Conservation (phyloP, 495 filamentous ascomycete species). For the Aspergillus cristatus region DNA sequence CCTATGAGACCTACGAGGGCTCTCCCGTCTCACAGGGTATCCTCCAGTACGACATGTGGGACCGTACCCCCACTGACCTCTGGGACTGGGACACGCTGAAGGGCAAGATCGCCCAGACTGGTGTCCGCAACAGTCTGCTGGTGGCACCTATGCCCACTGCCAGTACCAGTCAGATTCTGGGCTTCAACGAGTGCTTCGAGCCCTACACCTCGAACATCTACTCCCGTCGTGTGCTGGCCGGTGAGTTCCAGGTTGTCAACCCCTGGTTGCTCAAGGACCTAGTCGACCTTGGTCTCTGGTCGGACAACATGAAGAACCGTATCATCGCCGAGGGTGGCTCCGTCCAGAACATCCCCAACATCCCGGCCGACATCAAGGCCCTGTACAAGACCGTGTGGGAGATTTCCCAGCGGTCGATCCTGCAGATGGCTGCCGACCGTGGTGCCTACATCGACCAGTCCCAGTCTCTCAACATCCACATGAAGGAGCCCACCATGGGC, state of each 20-base stretch:
- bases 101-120: slow-evolving; percentile 79
- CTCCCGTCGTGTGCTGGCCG: slow-evolving; percentile 92
- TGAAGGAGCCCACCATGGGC: slow-evolving; percentile 98
- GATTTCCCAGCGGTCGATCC: slow-evolving; percentile 89
- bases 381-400: slow-evolving; percentile 99
- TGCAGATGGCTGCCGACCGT: slow-evolving; percentile 97
- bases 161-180: slow-evolving; percentile 90
- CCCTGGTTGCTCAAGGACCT: slow-evolving; percentile 97
- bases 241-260: slow-evolving; percentile 99
- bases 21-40: slow-evolving; percentile 92
- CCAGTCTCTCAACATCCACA: slow-evolving; percentile 97
- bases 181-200: slow-evolving; percentile 99
- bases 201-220: slow-evolving; percentile 99
- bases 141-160: slow-evolving; percentile 98
- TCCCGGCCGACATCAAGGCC: slow-evolving; percentile 89
- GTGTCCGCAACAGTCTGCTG: slow-evolving; percentile 88
- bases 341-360: slow-evolving; percentile 93
- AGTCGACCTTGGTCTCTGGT: slow-evolving; percentile 96
- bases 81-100: slow-evolving; percentile 95
- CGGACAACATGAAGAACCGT: slow-evolving; percentile 99
- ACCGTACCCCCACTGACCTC: slow-evolving; percentile 79
- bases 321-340: slow-evolving; percentile 96
- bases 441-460: slow-evolving; percentile 98
- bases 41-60: slow-evolving; percentile 99
- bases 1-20: slow-evolving; percentile 85